Conservation (phyloP, 805 yeast species). For the Danielozyma ontarioensis region DNA sequence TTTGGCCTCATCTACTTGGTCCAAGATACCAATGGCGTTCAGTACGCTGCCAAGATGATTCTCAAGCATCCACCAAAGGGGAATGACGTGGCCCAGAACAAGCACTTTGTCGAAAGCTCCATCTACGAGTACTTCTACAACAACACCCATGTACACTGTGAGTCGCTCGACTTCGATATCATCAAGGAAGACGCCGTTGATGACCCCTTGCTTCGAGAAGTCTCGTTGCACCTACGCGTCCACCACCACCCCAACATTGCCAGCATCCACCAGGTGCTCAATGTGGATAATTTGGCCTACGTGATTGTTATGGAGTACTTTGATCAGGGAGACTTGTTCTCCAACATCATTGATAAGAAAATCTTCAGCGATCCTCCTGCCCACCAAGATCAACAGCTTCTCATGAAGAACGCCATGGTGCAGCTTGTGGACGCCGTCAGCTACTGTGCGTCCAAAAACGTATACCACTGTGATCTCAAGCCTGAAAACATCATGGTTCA, state of each 20-base stretch:
- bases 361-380: conserved; percentile 51
- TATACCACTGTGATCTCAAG: conserved; percentile 40
- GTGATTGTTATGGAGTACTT: conserved; percentile 84
- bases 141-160: conserved; percentile 8
- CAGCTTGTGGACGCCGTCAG: conserved; percentile 35
- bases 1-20: conserved; percentile 78
- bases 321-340: conserved; percentile 81
- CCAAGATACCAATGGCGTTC: conserved; percentile 42
- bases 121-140: conserved; percentile 13
- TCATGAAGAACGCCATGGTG: conserved; percentile 39
- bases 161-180: conserved; percentile 17
- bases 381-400: conserved; percentile 42
- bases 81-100: conserved; percentile 24
- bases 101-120: conserved; percentile 22
- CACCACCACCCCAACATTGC: conserved; percentile 77
- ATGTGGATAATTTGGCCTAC: conserved; percentile 46
- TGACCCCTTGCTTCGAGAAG: conserved; percentile 52
- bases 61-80: conserved; percentile 40
- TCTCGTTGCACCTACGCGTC: conserved; percentile 66
- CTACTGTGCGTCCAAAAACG: conserved; percentile 25
- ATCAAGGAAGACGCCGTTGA: conserved; percentile 20
- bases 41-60: conserved; percentile 69
- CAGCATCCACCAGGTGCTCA: conserved; percentile 68
- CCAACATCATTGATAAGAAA: conserved; percentile 73
- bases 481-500: conserved; percentile 38